A percentile compares a stretch with the other conserved stretches of the same genome.
phyloP scores from a whole-genome alignment of 345 rosid genomes.

The Pugionium cornutum region DNA sequence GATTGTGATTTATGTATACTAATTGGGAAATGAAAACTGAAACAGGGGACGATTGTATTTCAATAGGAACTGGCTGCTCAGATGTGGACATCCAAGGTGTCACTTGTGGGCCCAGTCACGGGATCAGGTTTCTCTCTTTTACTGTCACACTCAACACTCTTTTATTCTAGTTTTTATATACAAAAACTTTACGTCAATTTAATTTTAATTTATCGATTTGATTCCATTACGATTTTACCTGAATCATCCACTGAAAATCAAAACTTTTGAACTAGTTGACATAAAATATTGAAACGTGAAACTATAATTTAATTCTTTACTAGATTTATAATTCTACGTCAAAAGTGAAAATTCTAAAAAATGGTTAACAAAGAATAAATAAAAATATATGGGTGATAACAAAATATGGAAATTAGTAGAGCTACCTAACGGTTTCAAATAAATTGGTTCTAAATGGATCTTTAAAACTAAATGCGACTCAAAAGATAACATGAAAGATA shows the following conservation, averaged over 20 bases:
- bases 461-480: too few species aligned
- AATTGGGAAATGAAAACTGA: conserved; percentile 7
- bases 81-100: conserved; percentile 68
- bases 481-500: too few species aligned
- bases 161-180: neutral
- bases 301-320: too few species aligned
- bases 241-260: neutral
- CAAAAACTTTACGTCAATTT: neutral
- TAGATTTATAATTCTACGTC: too few species aligned
- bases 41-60: conserved; percentile 85
- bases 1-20: neutral
- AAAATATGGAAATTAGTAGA: too few species aligned
- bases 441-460: too few species aligned
- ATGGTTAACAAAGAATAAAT: too few species aligned
- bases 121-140: conserved; percentile 61
- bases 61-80: conserved; percentile 79
- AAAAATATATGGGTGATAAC: too few species aligned
- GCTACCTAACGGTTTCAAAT: too few species aligned
- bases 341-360: too few species aligned
- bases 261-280: conserved; percentile 22
- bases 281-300: neutral
- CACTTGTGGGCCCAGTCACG: conserved; percentile 91
- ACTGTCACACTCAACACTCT: neutral
- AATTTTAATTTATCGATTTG: neutral
- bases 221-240: conserved; percentile 19